A percentile compares a stretch with the other conserved stretches of the same genome.
Evolutionary conservation across 2,329 filamentous ascomycete genomes (phyloP).

Genomic region (Fusarium sp.): DNA sequence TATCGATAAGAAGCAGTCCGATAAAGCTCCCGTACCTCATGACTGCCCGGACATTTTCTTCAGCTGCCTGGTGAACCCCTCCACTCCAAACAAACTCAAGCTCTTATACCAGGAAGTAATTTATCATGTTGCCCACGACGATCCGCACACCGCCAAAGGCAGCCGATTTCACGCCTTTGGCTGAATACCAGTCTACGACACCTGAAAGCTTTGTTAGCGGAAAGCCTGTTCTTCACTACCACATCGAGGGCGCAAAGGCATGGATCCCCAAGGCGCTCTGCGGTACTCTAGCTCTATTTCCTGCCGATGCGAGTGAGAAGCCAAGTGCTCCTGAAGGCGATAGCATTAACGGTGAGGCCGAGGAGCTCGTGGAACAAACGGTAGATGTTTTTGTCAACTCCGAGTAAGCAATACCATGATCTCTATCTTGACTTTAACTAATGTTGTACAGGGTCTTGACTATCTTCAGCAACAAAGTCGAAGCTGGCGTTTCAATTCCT

Average conservation of each 20-base stretch:
- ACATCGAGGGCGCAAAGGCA: slow-evolving; percentile 68
- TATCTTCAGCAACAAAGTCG: slow-evolving; percentile 71
- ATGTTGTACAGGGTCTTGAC: slow-evolving; percentile 61
- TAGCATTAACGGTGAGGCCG: slow-evolving; percentile 50
- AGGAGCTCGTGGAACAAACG: slow-evolving; percentile 59
- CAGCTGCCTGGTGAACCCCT: slow-evolving; percentile 42
- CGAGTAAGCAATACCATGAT: slow-evolving; percentile 58
- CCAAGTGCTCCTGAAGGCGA: slow-evolving; percentile 44
- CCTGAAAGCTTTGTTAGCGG: slow-evolving; percentile 78
- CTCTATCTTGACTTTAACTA: background rate
- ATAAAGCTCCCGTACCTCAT: slow-evolving; percentile 42
- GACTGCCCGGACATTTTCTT: slow-evolving; percentile 42
- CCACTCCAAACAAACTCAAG: slow-evolving; percentile 35
- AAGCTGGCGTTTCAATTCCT: slow-evolving; percentile 75
- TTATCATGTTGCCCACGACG: slow-evolving; percentile 62
- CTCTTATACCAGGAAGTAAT: slow-evolving; percentile 4
- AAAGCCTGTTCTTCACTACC: slow-evolving; percentile 78
- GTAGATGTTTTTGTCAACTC: slow-evolving; percentile 72
- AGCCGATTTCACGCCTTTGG: slow-evolving; percentile 72
- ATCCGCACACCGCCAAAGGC: slow-evolving; percentile 69
- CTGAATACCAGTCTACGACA: slow-evolving; percentile 79
- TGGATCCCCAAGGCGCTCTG: slow-evolving; percentile 68
- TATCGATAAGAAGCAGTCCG: slow-evolving; percentile 38
- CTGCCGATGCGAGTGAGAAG: slow-evolving; percentile 54
- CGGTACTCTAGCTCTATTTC: slow-evolving; percentile 67